phyloP scores from a whole-genome alignment of 2,329 filamentous ascomycete genomes.

The Talaromyces sp. region DNA sequence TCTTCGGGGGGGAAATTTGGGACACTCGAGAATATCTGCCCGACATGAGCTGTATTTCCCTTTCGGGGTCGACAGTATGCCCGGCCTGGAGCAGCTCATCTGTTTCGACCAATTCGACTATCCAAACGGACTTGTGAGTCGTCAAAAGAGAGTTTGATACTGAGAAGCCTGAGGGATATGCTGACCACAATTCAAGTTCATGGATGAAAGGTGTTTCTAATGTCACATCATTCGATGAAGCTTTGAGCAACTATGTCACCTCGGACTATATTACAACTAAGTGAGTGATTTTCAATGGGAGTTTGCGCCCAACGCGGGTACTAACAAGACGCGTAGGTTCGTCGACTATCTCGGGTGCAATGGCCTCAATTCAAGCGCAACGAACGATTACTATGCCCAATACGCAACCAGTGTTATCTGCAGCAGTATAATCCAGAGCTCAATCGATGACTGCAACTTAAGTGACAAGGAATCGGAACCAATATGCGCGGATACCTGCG shows the following conservation, averaged over 20 bases:
- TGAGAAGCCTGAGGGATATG: slow-evolving; percentile 27
- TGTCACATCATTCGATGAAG: slow-evolving; percentile 74
- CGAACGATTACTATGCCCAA: slow-evolving; percentile 82
- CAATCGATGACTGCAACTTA: slow-evolving; percentile 69
- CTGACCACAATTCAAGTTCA: slow-evolving; percentile 59
- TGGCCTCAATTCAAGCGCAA: slow-evolving; percentile 74
- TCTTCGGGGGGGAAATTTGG: slow-evolving; percentile 10
- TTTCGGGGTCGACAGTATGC: slow-evolving; percentile 70
- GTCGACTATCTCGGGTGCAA: slow-evolving; percentile 78
- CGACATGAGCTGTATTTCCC: slow-evolving; percentile 61
- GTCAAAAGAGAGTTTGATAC: neutral
- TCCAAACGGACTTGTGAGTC: slow-evolving; percentile 68
- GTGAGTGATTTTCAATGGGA: slow-evolving; percentile 55
- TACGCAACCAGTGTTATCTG: slow-evolving; percentile 92
- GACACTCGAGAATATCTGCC: slow-evolving; percentile 27
- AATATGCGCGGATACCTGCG: slow-evolving; percentile 87
- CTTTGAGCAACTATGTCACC: slow-evolving; percentile 70
- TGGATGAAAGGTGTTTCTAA: slow-evolving; percentile 84
- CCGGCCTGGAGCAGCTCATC: slow-evolving; percentile 73
- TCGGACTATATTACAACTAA: slow-evolving; percentile 75
- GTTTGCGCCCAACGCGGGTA: neutral
- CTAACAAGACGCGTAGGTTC: slow-evolving; percentile 64
- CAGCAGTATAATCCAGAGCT: slow-evolving; percentile 92
- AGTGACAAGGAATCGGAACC: slow-evolving; percentile 67
- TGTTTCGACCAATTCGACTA: slow-evolving; percentile 63